Conservation (phyloP, 805 yeast species). For the Candida nanaspora region DNA sequence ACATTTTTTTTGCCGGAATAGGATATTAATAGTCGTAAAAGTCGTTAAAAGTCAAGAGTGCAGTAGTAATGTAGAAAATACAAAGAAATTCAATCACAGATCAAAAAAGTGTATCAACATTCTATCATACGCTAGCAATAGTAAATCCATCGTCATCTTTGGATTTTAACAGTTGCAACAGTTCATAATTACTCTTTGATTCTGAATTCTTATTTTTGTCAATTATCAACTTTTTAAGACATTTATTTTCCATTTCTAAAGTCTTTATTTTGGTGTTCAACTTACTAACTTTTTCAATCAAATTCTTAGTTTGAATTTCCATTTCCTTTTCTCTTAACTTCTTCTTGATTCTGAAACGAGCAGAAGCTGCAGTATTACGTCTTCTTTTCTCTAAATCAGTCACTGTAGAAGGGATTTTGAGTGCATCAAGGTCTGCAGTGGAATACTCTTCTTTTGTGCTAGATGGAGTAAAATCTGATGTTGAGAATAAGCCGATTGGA, state of each 20-base stretch:
- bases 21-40: no score
- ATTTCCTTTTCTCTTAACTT: constrained; percentile 52
- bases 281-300: constrained; percentile 36
- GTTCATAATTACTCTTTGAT: constrained; percentile 4
- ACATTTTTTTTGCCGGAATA: no score
- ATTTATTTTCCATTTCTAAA: constrained; percentile 55
- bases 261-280: constrained; percentile 42
- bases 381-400: constrained; percentile 37
- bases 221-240: constrained; percentile 45
- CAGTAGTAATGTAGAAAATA: no score
- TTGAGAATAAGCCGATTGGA: no score
- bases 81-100: no score
- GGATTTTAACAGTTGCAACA: constrained; percentile 4
- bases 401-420: neutral
- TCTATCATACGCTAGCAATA: neutral
- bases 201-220: constrained; percentile 29
- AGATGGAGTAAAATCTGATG: no score
- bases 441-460: no score
- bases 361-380: constrained; percentile 60
- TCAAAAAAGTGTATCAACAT: no score
- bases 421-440: no score
- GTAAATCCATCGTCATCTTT: constrained; percentile 2
- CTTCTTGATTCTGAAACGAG: constrained; percentile 57
- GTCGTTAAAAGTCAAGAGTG: no score
- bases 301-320: constrained; percentile 38